phyloP scores from a whole-genome alignment of 768 basidiomycete genomes.

The Phanerochaete carnosa region DNA sequence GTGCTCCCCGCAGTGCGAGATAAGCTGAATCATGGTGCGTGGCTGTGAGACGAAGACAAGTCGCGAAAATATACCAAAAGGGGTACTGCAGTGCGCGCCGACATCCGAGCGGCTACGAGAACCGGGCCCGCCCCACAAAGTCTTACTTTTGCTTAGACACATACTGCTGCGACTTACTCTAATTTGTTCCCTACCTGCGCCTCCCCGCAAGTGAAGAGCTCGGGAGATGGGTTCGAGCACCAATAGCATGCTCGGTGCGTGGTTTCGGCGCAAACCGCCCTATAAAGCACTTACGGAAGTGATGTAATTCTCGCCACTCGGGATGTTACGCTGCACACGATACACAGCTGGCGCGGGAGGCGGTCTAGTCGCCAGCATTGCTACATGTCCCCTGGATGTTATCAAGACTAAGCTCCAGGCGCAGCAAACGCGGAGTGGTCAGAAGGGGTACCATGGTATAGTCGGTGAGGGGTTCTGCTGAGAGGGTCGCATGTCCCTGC shows the following conservation, averaged over 20 bases:
- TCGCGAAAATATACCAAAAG: not conserved
- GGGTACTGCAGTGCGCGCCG: not conserved
- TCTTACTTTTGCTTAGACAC: not conserved
- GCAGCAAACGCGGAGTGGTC: conserved; percentile 69
- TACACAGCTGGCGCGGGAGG: conserved; percentile 87
- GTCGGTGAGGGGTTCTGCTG: conserved; percentile 42
- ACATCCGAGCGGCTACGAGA: not conserved
- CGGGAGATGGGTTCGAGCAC: conserved; percentile 69
- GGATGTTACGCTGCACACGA: not conserved
- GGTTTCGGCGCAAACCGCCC: not conserved
- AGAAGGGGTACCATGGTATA: conserved; percentile 74
- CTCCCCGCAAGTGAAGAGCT: conserved; percentile 56
- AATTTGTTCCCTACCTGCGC: conserved; percentile 5
- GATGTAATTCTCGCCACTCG: not conserved
- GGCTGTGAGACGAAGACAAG: not conserved
- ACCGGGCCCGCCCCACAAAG: not conserved
- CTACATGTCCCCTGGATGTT: conserved; percentile 96
- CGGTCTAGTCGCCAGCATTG: conserved; percentile 87
- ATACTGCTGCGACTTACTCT: not conserved
- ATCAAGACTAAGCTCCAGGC: conserved; percentile 98
- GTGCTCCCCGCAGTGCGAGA: too few species aligned
- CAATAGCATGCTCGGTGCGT: conserved; percentile 79
- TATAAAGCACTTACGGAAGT: not conserved
- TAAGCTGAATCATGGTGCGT: too few species aligned
- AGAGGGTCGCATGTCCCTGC: not conserved